Evolutionary conservation across 192 early-diverging fungal genomes (phyloP).

Genomic region (Coemansia sp.): DNA sequence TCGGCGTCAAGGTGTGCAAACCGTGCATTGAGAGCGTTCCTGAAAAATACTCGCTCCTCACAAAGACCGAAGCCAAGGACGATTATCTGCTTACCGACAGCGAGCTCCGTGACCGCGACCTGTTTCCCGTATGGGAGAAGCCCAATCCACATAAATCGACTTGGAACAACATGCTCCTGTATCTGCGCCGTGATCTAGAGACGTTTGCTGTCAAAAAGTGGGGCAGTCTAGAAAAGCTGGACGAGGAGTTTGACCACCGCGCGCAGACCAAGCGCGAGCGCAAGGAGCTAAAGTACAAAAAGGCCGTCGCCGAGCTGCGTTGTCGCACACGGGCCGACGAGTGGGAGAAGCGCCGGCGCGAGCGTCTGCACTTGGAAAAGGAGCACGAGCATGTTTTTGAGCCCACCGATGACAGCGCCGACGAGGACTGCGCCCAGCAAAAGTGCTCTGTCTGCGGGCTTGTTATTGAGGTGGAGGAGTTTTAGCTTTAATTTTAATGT

Average conservation of each 20-base stretch:
- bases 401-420: slow-evolving; percentile 48
- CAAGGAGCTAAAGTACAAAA: slow-evolving; percentile 84
- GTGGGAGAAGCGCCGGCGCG: slow-evolving; percentile 57
- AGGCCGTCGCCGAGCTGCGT: slow-evolving; percentile 74
- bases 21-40: slow-evolving; percentile 70
- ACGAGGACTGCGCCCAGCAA: slow-evolving; percentile 59
- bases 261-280: slow-evolving; percentile 73
- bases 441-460: slow-evolving; percentile 67
- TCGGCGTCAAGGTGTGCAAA: slow-evolving; percentile 74
- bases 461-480: slow-evolving; percentile 67
- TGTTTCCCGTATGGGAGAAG: slow-evolving; percentile 81
- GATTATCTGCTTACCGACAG: slow-evolving; percentile 96
- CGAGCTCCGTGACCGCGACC: slow-evolving; percentile 79
- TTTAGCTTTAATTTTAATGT: slow-evolving; percentile 36
- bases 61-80: slow-evolving; percentile 93
- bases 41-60: slow-evolving; percentile 91
- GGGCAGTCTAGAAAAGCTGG: slow-evolving; percentile 81
- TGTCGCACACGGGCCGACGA: slow-evolving; percentile 76
- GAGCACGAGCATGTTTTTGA: slow-evolving; percentile 79
- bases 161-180: slow-evolving; percentile 97
- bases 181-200: slow-evolving; percentile 84
- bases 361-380: slow-evolving; percentile 57
- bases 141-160: slow-evolving; percentile 94
- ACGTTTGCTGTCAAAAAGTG: slow-evolving; percentile 93
- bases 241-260: slow-evolving; percentile 83